Conservation (phyloP, 257 asterid species). For the Solanum etuberosum region DNA sequence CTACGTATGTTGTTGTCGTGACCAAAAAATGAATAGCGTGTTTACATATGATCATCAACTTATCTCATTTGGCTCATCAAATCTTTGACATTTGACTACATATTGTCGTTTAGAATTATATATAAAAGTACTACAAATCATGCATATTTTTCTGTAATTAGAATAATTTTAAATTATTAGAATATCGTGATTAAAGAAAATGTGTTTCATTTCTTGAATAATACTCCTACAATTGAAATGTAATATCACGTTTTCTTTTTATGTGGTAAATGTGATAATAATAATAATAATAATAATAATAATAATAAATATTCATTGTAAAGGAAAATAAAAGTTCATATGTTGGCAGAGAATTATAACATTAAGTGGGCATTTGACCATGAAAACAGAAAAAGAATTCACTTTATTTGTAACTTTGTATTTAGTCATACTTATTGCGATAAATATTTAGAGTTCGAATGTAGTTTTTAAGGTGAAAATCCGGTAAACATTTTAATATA, state of each 20-base stretch:
- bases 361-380: too few relatives aligned
- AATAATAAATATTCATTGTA: neutral
- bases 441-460: too few relatives aligned
- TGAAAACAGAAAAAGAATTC: too few relatives aligned
- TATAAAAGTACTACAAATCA: neutral
- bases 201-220: neutral
- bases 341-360: neutral
- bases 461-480: too few relatives aligned
- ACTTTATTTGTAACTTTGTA: too few relatives aligned
- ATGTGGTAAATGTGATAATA: too few relatives aligned
- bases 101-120: neutral
- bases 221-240: neutral
- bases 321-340: neutral
- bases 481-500: too few relatives aligned
- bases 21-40: neutral
- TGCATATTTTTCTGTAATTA: neutral
- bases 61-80: neutral
- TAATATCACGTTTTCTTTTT: too few relatives aligned
- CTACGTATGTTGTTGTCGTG: neutral
- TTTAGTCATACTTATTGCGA: too few relatives aligned
- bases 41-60: neutral
- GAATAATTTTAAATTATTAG: neutral
- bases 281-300: too few relatives aligned
- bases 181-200: neutral
- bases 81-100: neutral